A percentile compares a stretch with the other conserved stretches of the same genome.
These are phyloP conservation scores for Arabis hirsuta DNA, from an alignment of 345 rosid species.

Conservation along the genomic window DNA sequence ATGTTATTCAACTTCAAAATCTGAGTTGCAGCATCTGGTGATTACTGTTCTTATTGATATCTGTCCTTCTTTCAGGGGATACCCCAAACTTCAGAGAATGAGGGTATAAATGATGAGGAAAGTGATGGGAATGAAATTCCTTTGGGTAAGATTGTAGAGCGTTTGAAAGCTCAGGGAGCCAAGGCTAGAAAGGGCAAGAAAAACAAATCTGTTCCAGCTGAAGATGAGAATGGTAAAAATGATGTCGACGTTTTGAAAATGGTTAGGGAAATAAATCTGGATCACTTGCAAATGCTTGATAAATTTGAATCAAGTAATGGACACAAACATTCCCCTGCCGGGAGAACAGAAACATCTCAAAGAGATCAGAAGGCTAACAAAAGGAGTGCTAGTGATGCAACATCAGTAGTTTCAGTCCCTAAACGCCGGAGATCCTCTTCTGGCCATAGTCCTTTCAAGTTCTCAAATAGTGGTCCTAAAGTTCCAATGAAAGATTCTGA, in stretches of 20 bases:
- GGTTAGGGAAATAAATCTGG: slow-evolving; percentile 94
- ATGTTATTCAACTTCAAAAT: slow-evolving; percentile 39
- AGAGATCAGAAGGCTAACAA: slow-evolving; percentile 60
- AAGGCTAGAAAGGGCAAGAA: slow-evolving; percentile 62
- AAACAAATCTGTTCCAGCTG: slow-evolving; percentile 51
- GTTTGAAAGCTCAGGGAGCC: slow-evolving; percentile 68
- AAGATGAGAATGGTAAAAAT: slow-evolving; percentile 56
- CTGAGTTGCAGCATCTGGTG: slow-evolving; percentile 16
- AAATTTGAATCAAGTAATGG: slow-evolving; percentile 88
- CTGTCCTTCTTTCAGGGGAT: slow-evolving; percentile 52
- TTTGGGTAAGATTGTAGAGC: slow-evolving; percentile 73
- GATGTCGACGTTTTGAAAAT: slow-evolving; percentile 85
- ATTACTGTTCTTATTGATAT: slow-evolving; percentile 32
- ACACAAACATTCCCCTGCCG: slow-evolving; percentile 54
- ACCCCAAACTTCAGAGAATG: slow-evolving; percentile 50
- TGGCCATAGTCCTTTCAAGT: slow-evolving; percentile 58
- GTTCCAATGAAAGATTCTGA: slow-evolving; percentile 44
- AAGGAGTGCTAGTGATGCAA: slow-evolving; percentile 57
- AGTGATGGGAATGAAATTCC: slow-evolving; percentile 82
- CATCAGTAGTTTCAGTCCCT: slow-evolving; percentile 69
- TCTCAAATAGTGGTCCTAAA: slow-evolving; percentile 50
- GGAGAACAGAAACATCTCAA: slow-evolving; percentile 47
- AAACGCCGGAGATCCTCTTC: slow-evolving; percentile 73
- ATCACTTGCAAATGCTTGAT: slow-evolving; percentile 53
- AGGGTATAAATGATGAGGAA: slow-evolving; percentile 58